Evolutionary conservation across 2,329 filamentous ascomycete genomes (phyloP), one percentile per base, ranked within the genome.

Genomic region (Penicillium sp.): DNA sequence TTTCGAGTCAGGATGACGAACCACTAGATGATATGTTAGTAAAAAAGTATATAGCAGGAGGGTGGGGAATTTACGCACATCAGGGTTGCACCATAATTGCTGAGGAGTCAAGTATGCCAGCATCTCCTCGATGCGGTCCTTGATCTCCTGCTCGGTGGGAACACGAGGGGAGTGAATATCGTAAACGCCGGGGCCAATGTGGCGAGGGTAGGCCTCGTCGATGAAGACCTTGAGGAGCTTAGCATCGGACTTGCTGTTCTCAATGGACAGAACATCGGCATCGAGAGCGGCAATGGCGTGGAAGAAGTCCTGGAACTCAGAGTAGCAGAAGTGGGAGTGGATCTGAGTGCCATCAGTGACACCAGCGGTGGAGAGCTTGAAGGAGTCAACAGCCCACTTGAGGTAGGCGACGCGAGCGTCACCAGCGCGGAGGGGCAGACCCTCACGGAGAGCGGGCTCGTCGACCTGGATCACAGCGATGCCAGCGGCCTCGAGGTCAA

Each of bases 261-360:
- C 93, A 65, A 98, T 98, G 69, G 88, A 95, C 67, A 98, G 84
- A 57, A 98, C 93, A 75, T 98, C 93, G 57, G 93, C 91, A 71
- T 98, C 93, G 59, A 98, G 85, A 55, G 93, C 91, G 59, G 93
- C 88, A 65, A 98, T 98, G 76, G 93, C 93, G 77, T 97, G 88
- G 89, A 98, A 98, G 83, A 98, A 98, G 81, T 98, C 93, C 79
- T 98, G 93, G 88, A 98, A 98, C 82, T 98, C 93, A 46, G 93
- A 97, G 85, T 98, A 98, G 76, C 93, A 98, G 87, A 98, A 98
- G 81, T 98, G 93, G 58, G 90, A 96, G 85, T 98, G 93, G 74
- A 98, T 96, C 82, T 98, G 93, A 62, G 93, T 98, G 52, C 85
- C 87, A 75, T 98, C 88, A 76, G 89, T 77, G 55, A 98, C 91